Percentiles rank a stretch among this genome's conserved stretches.
phyloP scores from a whole-genome alignment of 2,329 filamentous ascomycete genomes.

The Didymella pomorum region DNA sequence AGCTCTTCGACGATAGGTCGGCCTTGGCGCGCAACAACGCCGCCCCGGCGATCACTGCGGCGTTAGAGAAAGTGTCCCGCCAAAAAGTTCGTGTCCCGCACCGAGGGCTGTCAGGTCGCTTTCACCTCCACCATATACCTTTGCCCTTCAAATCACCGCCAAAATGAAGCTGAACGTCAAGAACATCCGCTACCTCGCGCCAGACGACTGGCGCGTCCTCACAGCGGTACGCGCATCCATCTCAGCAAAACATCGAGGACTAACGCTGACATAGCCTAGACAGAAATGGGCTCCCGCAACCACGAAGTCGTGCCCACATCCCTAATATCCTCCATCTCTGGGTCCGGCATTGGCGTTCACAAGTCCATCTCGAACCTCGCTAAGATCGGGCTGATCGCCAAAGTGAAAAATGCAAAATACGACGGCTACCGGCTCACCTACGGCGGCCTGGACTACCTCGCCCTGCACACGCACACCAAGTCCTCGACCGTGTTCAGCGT shows the following conservation, averaged over 20 bases:
- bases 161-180: slow-evolving; percentile 94
- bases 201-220: slow-evolving; percentile 95
- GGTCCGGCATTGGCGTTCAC: slow-evolving; percentile 76
- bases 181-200: slow-evolving; percentile 87
- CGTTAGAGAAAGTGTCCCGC: slow-evolving; percentile 26
- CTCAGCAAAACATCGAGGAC: slow-evolving; percentile 39
- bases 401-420: slow-evolving; percentile 94
- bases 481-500: slow-evolving; percentile 86
- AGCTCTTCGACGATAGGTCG: slow-evolving; percentile 30
- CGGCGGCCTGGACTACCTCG: slow-evolving; percentile 96
- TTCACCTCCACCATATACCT: slow-evolving; percentile 16
- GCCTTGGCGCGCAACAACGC: slow-evolving; percentile 16
- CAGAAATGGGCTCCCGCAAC: slow-evolving; percentile 93
- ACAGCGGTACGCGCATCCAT: slow-evolving; percentile 70
- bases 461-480: slow-evolving; percentile 86
- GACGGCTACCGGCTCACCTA: slow-evolving; percentile 97
- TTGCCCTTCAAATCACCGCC: slow-evolving; percentile 14
- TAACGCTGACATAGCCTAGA: slow-evolving; percentile 63
- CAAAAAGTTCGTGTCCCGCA: slow-evolving; percentile 18
- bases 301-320: slow-evolving; percentile 95
- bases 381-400: slow-evolving; percentile 89
- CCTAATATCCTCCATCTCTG: slow-evolving; percentile 83
- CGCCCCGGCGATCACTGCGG: slow-evolving; percentile 14
- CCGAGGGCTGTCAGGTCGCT: background rate
- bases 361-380: slow-evolving; percentile 88